Base-by-base conservation (phyloP, 805 yeast species). In the Candida fluviatilis region DNA sequence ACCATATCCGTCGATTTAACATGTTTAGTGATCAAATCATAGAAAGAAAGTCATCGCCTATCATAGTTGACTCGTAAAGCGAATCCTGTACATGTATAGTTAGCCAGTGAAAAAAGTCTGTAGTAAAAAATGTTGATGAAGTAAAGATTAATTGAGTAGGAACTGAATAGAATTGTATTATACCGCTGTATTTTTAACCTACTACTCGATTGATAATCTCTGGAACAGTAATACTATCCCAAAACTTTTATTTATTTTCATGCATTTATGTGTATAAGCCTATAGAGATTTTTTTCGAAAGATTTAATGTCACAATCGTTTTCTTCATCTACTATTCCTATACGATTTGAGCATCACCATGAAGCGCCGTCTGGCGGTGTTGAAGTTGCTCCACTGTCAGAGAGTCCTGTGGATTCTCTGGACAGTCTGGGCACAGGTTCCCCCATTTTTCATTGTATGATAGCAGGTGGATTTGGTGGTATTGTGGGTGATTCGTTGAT, bases 391-490 rank as follows among this genome's bases (percentile, higher is more conserved):
- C 16, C 35, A n/a, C 25, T 19, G 11, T 24, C 39, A 10, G 23
- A 31, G 16, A 34, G 32, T 13, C 32, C 40, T 11, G 28, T 15
- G 14, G 31, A 31, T 7, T 39, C 33, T 10, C 31, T 12, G 10
- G 37, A 31, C 31, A 40, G 30, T 10, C 31, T 12, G 10, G 37
- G 29, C 31, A 40, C 35, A 8, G 21, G 12, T 30, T 66, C 78
- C 0, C 74, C 84, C 4, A 59, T 83, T 17, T 32, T 74, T 45
- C 71, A 75, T 52, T 78, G 88, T 54, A 70, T 88, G 70, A 39
- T 89, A 28, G 96, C 97, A 0, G 99, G 99, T 30, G 97, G 95
- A 0, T 62, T 91, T 35, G 99, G 99, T 5, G 99, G 98, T 1
- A 81, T 86, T 38, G 76, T 90, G 27, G 98, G 97, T 11, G 99